Conservation (phyloP, 306 rosid species). For the Prunus salicina region DNA sequence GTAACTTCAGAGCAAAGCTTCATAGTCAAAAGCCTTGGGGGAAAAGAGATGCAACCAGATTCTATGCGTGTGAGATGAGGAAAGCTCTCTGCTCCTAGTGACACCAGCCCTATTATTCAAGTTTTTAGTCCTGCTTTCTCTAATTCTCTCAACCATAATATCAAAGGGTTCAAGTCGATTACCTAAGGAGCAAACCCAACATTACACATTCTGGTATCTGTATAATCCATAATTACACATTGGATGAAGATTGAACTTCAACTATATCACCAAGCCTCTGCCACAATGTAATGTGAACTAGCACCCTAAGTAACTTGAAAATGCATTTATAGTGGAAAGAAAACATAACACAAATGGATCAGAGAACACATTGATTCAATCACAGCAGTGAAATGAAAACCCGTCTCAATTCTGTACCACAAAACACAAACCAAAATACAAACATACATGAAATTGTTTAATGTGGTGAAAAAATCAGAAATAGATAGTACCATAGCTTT, state of each 20-base stretch:
- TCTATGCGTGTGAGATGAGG: background rate
- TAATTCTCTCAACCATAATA: background rate
- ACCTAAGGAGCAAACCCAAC: background rate
- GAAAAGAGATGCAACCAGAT: background rate
- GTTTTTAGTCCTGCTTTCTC: background rate
- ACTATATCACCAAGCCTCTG: background rate
- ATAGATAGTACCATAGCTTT: constrained; percentile 53
- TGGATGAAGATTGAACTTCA: background rate
- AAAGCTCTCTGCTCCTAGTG: background rate
- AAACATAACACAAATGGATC: constrained; percentile 4
- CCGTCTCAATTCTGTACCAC: background rate
- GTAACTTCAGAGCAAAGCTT: background rate
- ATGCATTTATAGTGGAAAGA: background rate
- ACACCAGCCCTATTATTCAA: background rate
- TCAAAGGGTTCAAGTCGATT: background rate
- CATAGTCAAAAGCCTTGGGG: background rate
- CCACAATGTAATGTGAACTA: background rate
- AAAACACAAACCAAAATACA: constrained; percentile 13
- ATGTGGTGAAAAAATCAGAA: background rate
- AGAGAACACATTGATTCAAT: background rate
- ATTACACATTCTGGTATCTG: background rate
- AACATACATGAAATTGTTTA: background rate
- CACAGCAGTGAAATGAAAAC: background rate
- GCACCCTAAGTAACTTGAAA: background rate
- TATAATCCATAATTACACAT: background rate